Evolutionary conservation across 2,329 filamentous ascomycete species (phyloP).

Genomic region (Cryoendolithus antarcticus): DNA sequence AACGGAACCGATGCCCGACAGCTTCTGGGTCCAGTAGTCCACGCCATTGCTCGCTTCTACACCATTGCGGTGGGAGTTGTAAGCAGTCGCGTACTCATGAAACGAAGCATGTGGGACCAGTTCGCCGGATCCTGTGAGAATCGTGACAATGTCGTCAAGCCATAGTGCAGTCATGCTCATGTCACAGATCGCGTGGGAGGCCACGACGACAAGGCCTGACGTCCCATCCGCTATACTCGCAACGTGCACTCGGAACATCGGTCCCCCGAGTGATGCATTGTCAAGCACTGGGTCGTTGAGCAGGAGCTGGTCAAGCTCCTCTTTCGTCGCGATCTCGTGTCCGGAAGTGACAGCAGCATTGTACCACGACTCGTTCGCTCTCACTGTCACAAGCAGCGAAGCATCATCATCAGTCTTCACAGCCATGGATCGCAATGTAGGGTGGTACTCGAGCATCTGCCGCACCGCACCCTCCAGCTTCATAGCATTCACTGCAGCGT

Average conservation of each 20-base stretch:
- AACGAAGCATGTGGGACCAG: slow-evolving; percentile 18
- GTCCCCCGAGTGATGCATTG: slow-evolving; percentile 17
- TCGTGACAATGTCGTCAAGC: slow-evolving; percentile 19
- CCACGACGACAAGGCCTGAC: slow-evolving; percentile 19
- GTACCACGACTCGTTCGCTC: slow-evolving; percentile 16
- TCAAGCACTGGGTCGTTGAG: slow-evolving; percentile 18
- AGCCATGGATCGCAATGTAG: slow-evolving; percentile 19
- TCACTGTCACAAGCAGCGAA: slow-evolving; percentile 18
- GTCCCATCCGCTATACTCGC: slow-evolving; percentile 17
- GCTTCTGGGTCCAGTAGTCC: slow-evolving; percentile 20
- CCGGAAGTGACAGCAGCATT: slow-evolving; percentile 18
- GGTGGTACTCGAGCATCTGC: slow-evolving; percentile 17
- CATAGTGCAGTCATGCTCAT: slow-evolving; percentile 24
- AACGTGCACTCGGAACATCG: slow-evolving; percentile 18
- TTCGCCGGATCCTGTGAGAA: slow-evolving; percentile 15
- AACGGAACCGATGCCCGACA: slow-evolving; percentile 14
- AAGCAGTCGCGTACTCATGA: slow-evolving; percentile 22
- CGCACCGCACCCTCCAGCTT: slow-evolving; percentile 16
- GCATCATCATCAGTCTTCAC: slow-evolving; percentile 14
- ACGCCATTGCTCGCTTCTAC: slow-evolving; percentile 18
- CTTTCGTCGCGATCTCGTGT: slow-evolving; percentile 18
- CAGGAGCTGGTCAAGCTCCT: slow-evolving; percentile 17
- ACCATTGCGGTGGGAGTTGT: slow-evolving; percentile 18
- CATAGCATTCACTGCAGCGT: slow-evolving; percentile 11
- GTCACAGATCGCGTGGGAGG: slow-evolving; percentile 20